A percentile compares a stretch with the other conserved stretches of the same genome.
phyloP scores from a whole-genome alignment of 192 early-diverging fungal genomes.

The Dimargaris verticillata region DNA sequence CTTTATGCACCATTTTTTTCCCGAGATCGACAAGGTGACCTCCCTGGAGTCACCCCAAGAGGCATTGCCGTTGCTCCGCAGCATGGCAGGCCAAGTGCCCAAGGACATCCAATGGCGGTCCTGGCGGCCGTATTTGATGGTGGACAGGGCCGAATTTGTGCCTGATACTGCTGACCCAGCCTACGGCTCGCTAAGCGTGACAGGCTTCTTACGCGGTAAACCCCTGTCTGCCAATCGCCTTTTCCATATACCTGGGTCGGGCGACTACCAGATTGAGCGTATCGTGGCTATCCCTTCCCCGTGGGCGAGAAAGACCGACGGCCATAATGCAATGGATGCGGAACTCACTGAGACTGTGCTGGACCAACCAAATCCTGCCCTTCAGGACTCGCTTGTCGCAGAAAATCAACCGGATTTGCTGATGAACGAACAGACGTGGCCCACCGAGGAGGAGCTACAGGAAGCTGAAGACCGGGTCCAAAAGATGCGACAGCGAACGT shows the following conservation, averaged over 20 bases:
- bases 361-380: constrained; percentile 46
- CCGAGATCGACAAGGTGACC: constrained; percentile 57
- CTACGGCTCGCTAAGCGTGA: constrained; percentile 53
- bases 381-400: constrained; percentile 64
- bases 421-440: constrained; percentile 96
- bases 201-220: constrained; percentile 72
- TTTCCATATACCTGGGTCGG: constrained; percentile 80
- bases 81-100: constrained; percentile 60
- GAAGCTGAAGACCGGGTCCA: constrained; percentile 44
- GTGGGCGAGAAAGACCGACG: constrained; percentile 20
- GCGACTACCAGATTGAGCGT: constrained; percentile 82
- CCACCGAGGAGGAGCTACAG: constrained; percentile 83
- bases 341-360: constrained; percentile 27
- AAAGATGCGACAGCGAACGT: neutral
- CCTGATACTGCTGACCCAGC: constrained; percentile 29
- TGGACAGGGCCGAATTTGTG: constrained; percentile 57
- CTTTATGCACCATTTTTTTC: constrained; percentile 80
- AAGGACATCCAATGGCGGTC: constrained; percentile 75
- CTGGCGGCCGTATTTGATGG: constrained; percentile 69
- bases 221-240: constrained; percentile 81
- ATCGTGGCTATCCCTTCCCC: constrained; percentile 18
- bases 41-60: constrained; percentile 41
- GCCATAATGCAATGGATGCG: constrained; percentile 21
- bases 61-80: constrained; percentile 47
- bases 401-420: constrained; percentile 80